phyloP scores from a whole-genome alignment of 2,329 filamentous ascomycete species.

The Cercospora janseana region DNA sequence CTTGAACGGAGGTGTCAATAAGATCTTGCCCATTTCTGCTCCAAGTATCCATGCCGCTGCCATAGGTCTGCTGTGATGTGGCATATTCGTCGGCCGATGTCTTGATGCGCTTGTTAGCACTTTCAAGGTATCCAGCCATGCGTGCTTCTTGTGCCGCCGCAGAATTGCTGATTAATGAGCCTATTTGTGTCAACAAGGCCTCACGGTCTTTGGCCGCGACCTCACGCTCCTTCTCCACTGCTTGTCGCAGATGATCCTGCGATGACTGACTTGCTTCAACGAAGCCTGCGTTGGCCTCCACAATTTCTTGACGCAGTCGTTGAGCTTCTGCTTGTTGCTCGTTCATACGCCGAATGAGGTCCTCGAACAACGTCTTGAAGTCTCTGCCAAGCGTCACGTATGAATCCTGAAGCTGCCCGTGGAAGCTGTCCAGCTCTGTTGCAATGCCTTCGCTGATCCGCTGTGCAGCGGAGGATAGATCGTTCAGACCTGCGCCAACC shows the following conservation, averaged over 20 bases:
- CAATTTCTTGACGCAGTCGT: slow-evolving; percentile 67
- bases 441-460: slow-evolving; percentile 87
- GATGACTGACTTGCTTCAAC: slow-evolving; percentile 67
- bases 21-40: slow-evolving; percentile 65
- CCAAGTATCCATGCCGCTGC: slow-evolving; percentile 72
- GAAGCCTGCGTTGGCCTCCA: slow-evolving; percentile 65
- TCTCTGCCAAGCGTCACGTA: slow-evolving; percentile 82
- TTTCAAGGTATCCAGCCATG: slow-evolving; percentile 62
- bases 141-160: slow-evolving; percentile 71
- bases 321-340: slow-evolving; percentile 76
- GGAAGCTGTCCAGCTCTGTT: slow-evolving; percentile 79
- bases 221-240: slow-evolving; percentile 72
- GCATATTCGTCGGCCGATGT: slow-evolving; percentile 53
- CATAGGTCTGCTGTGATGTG: slow-evolving; percentile 62
- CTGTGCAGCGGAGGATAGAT: slow-evolving; percentile 79
- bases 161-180: slow-evolving; percentile 70
- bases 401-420: slow-evolving; percentile 77
- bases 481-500: slow-evolving; percentile 79
- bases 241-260: slow-evolving; percentile 64
- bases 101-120: slow-evolving; percentile 56
- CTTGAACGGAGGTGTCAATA: slow-evolving; percentile 67
- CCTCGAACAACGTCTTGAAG: slow-evolving; percentile 82
- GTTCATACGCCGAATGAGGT: slow-evolving; percentile 70
- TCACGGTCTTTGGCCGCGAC: slow-evolving; percentile 72
- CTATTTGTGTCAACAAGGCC: slow-evolving; percentile 72